Evolutionary conservation across 306 rosid species (phyloP).

Genomic region (Trifolium repens): DNA sequence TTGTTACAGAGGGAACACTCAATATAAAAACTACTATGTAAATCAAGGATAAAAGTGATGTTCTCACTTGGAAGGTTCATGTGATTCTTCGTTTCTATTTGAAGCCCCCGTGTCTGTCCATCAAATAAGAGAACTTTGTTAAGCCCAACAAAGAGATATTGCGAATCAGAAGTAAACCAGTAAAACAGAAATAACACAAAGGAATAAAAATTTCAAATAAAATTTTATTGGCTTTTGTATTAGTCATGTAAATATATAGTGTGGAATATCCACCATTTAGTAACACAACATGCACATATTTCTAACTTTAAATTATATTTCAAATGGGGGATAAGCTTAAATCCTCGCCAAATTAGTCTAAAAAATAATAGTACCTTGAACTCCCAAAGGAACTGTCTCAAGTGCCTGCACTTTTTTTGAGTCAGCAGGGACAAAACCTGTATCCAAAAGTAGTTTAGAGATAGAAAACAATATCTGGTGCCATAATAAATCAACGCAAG

Average conservation of each 20-base stretch:
- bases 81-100: constrained; percentile 48
- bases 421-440: constrained; percentile 69
- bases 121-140: constrained; percentile 44
- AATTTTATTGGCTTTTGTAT: not conserved
- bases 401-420: constrained; percentile 46
- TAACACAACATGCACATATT: not conserved
- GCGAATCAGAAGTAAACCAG: constrained; percentile 34
- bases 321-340: not conserved
- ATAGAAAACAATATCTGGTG: constrained; percentile 24
- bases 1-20: not conserved
- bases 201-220: too few relatives aligned
- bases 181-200: constrained; percentile 11
- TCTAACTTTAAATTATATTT: constrained; percentile 7
- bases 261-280: not conserved
- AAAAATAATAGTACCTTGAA: constrained; percentile 59
- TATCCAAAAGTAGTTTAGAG: constrained; percentile 42
- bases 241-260: not conserved
- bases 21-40: constrained; percentile 28
- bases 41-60: constrained; percentile 29
- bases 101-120: constrained; percentile 53
- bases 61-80: constrained; percentile 63
- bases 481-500: constrained; percentile 36
- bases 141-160: constrained; percentile 38
- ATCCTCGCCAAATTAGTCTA: constrained; percentile 5
- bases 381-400: constrained; percentile 50